Base-by-base conservation (phyloP, 2,329 filamentous ascomycete species). In the Colletotrichum limetticola region DNA sequence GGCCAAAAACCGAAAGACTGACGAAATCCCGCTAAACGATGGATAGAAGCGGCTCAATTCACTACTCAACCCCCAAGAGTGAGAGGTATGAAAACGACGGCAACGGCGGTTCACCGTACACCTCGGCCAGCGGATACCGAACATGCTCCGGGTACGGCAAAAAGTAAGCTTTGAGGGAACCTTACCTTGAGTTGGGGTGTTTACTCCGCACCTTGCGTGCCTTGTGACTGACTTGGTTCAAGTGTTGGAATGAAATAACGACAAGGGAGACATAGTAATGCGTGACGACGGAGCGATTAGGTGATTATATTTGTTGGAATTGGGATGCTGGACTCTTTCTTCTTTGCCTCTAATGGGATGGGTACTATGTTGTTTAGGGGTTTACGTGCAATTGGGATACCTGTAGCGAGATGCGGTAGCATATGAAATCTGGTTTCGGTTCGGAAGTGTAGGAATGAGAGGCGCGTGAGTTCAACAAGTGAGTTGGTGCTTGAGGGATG, bases 31-130 rank as follows among this genome's bases (percentile, higher is more conserved):
- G 32, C 7, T 2, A 32, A 26, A n/a, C 55, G 58, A 66, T 37
- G 72, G 4, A 46, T 37, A 89, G 87, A 26, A 79, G 93, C 76
- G 91, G 91, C 35, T 92, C 91, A 2, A 94, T 94, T 85, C 93
- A 94, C 83, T 94, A 94, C 83, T 89, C 87, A 79, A 94, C 93
- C 82, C 82, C 90, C 57, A 68, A 26, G 75, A 90, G 91, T 14
- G 92, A 89, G 78, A 91, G 88, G 46, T 94, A 94, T 83, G 83
- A 93, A 86, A 92, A 92, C 81, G 82, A 86, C 76, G 90, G 91
- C 59, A 80, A 80, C 19, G 91, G 91, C 8, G 78, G 82, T 58
- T 87, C 89, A 28, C 90, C 82, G 16, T 94, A 94, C 82, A 93
- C 89, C n/a, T 76, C 90, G n/a, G 83, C 91, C 7, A 83, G 84